Evolutionary conservation across 208 protist species (phyloP).

Genomic region (Leptomonas seymouri): DNA sequence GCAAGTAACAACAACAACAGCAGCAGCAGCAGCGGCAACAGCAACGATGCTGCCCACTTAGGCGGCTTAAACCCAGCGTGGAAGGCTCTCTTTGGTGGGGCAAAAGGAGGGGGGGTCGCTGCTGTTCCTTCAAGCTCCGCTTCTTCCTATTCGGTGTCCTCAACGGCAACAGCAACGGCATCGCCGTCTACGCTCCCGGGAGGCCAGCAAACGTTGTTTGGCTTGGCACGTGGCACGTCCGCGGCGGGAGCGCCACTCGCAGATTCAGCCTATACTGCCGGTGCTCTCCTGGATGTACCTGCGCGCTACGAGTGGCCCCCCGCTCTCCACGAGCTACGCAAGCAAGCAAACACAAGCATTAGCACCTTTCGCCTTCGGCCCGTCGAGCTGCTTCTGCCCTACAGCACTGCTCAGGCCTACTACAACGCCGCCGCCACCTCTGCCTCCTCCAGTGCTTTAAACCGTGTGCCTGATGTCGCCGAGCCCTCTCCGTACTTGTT

Average conservation of each 20-base stretch:
- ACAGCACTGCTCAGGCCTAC: conserved; percentile 32
- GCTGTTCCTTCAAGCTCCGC: neutral
- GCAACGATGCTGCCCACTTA: neutral
- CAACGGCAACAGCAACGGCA: neutral
- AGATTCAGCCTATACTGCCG: neutral
- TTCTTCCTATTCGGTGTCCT: neutral
- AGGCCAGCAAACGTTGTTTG: conserved; percentile 22
- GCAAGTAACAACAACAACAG: neutral
- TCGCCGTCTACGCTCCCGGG: neutral
- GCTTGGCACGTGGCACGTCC: neutral
- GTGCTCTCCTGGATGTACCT: conserved; percentile 6
- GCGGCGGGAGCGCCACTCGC: neutral
- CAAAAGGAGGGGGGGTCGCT: neutral
- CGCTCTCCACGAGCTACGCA: conserved; percentile 12
- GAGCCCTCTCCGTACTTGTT: conserved; percentile 17
- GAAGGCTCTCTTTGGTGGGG: conserved; percentile 24
- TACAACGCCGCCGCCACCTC: conserved; percentile 22
- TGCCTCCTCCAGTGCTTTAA: neutral
- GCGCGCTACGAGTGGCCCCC: conserved; percentile 31
- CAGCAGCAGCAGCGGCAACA: neutral
- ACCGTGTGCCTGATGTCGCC: conserved; percentile 8
- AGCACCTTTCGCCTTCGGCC: conserved; percentile 13
- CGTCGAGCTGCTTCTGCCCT: conserved; percentile 41
- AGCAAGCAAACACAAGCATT: neutral
- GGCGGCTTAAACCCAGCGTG: conserved; percentile 18